Evolutionary conservation across 768 basidiomycete species (phyloP), one percentile per base, ranked within the genome.

Genomic region (Trametes cubensis): DNA sequence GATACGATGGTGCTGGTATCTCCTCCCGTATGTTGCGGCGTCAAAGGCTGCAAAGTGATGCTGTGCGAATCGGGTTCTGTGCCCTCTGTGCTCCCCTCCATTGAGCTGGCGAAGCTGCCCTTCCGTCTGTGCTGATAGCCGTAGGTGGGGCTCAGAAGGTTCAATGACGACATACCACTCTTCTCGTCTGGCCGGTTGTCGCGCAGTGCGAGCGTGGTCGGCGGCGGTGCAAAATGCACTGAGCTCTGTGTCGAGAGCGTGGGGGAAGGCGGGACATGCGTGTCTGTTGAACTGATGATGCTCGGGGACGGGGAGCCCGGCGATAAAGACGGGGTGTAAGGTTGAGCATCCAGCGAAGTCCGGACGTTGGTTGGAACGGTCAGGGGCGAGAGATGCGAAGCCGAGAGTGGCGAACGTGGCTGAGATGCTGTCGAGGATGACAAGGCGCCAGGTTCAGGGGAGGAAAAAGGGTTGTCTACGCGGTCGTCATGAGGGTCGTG

Each of bases 211-310:
- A 85, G 75, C 7, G 85, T 77, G 3, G 83, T 81, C 5, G 53
- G 42, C 6, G 30, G n/a, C 4, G 34, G 26, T 15, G 70, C 73
- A 61, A 88, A 91, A 38, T 85, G 83, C 0, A 83, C 80, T 0
- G 84, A 84, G 3, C 88, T 70, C 34, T 50, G 64, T 3, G 79
- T 83, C 0, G 92, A 90, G 11, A 90, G 79, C 0, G 91, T 92
- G 0, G 91, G 92, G 0, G 91, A 93, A 0, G 91, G 90, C 0
- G 91, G 91, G 73, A 80, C 23, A 76, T 75, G 48, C 34, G 45
- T 69, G 40, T 80, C 77, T 0, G 76, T 79, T 7, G 77, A 76
- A 1, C 79, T 72, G 0, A 74, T 67, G 17, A 73, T 54, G 58
- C 78, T 78, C 7, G 75, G 49, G 0, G 79, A 79, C 15, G 63